Evolutionary conservation across 306 rosid genomes (phyloP).

Genomic region (Citrullus colocynthis): DNA sequence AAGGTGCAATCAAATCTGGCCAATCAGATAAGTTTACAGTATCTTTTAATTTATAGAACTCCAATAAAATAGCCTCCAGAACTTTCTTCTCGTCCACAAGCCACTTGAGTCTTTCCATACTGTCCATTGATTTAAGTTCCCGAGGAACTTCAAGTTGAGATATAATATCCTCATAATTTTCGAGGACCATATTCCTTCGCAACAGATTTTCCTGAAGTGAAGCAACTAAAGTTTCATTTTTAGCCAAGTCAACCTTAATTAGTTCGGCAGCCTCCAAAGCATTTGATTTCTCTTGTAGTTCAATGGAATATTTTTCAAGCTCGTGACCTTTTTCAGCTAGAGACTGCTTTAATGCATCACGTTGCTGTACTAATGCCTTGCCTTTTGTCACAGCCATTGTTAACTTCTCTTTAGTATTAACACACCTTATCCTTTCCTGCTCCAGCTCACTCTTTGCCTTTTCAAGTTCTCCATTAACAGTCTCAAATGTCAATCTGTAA

Average conservation of each 20-base stretch:
- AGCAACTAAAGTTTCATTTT: conserved; percentile 39
- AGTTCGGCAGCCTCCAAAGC: conserved; percentile 68
- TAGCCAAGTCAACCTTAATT: conserved; percentile 42
- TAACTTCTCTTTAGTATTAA: conserved; percentile 81
- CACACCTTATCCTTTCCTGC: conserved; percentile 61
- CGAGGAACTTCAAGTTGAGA: conserved; percentile 34
- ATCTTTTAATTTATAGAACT: conserved; percentile 46
- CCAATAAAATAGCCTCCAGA: conserved; percentile 39
- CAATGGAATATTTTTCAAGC: conserved; percentile 51
- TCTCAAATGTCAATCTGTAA: conserved; percentile 32
- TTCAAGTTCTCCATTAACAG: conserved; percentile 39
- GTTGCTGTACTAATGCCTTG: conserved; percentile 89
- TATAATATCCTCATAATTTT: conserved; percentile 47
- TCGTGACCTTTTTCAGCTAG: conserved; percentile 52
- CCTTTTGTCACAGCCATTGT: conserved; percentile 94
- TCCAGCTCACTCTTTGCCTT: conserved; percentile 54
- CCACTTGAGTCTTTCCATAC: conserved; percentile 62
- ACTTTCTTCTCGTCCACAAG: conserved; percentile 48
- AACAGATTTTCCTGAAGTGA: conserved; percentile 48
- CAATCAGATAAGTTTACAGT: conserved; percentile 35
- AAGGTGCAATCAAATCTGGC: conserved; percentile 58
- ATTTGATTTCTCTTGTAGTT: conserved; percentile 62
- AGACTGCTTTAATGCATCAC: conserved; percentile 60
- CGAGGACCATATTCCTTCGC: conserved; percentile 34
- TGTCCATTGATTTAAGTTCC: conserved; percentile 34